Base-by-base conservation (phyloP, 345 rosid species). In the Rhodomyrtus tomentosa region DNA sequence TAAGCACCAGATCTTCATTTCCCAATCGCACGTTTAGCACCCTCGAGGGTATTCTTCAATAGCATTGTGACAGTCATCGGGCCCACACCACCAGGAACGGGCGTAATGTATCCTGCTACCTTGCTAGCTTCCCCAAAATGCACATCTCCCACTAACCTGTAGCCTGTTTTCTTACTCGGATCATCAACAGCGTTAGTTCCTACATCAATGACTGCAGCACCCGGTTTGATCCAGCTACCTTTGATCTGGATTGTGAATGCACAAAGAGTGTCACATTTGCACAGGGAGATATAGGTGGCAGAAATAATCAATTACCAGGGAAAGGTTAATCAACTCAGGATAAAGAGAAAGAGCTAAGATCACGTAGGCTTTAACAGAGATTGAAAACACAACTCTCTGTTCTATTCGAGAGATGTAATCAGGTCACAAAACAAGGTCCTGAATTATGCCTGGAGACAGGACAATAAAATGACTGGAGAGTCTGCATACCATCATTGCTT, bases 61-160 rank as follows among this genome's bases (percentile, higher is more conserved):
- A 96, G 95, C 98, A 96, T 95, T 4, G 98, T 95, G 15, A 96
- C 98, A 3, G 98, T 96, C 98, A 96, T 96, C 22, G 99, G 99
- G 59, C 98, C 99, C 4, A 96, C 98, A 55, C 99, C 99, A 68
- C 99, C 99, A 1, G 99, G 99, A 73, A 96, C 99, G 9, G 99
- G 98, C 36, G 98, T 95, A 82, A 96, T 89, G 85, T 88, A 92
- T 55, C 98, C 98, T 5, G 98, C 98, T 80, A 94, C 94, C 84
- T 91, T 90, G 83, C 92, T 91, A 10, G 95, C 99, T 89, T 93
- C 99, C 40, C 88, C 36, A 62, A 84, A 96, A 91, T 96, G 93
- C 50, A 95, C 98, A 85, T 96, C 99, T 87, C 99, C 99, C n/a
- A 95, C 98, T 88, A 96, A 87, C 88, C 96, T 90, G 83, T 95